These are phyloP conservation scores for Malassezia nana DNA, from an alignment of 1,284 basidiomycete genomes.

Conservation along the genomic window DNA sequence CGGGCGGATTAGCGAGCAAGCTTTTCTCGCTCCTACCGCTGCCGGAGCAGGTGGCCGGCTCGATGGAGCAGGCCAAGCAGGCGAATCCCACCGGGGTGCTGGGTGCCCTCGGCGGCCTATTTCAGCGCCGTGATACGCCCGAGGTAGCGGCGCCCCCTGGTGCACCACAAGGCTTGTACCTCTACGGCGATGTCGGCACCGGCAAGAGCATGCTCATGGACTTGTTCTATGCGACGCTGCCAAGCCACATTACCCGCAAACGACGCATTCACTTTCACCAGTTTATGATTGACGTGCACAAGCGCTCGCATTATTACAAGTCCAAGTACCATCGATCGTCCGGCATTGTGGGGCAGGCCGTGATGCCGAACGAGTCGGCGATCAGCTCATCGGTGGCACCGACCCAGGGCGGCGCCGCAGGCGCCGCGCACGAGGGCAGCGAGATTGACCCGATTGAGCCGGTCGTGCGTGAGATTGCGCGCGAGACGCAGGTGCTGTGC, in stretches of 20 bases:
- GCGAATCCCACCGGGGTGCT: slow-evolving; percentile 4
- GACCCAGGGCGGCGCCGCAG: background rate
- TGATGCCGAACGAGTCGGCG: slow-evolving; percentile 20
- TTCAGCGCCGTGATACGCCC: slow-evolving; percentile 6
- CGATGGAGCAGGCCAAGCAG: slow-evolving; percentile 1
- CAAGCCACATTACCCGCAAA: slow-evolving; percentile 62
- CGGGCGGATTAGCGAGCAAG: background rate
- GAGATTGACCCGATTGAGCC: slow-evolving; percentile 72
- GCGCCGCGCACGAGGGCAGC: slow-evolving; percentile 20
- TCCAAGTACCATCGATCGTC: slow-evolving; percentile 37
- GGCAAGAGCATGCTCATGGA: slow-evolving; percentile 97
- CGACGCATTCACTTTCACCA: slow-evolving; percentile 75
- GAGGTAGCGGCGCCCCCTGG: slow-evolving; percentile 49
- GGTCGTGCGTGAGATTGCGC: slow-evolving; percentile 78
- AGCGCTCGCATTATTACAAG: slow-evolving; percentile 65
- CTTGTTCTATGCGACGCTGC: slow-evolving; percentile 78
- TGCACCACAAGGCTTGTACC: slow-evolving; percentile 78
- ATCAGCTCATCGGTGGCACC: slow-evolving; percentile 7
- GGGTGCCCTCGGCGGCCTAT: slow-evolving; percentile 11
- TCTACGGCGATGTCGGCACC: slow-evolving; percentile 95
- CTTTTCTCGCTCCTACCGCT: slow-evolving; percentile 4
- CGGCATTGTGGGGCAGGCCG: slow-evolving; percentile 37
- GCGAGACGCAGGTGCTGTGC: slow-evolving; percentile 62
- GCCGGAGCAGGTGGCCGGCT: slow-evolving; percentile 6
- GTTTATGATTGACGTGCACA: slow-evolving; percentile 98